Evolutionary conservation across 2,329 filamentous ascomycete species (phyloP), one percentile per base, ranked within the genome.

Genomic region (Epicoccum sorghinum): DNA sequence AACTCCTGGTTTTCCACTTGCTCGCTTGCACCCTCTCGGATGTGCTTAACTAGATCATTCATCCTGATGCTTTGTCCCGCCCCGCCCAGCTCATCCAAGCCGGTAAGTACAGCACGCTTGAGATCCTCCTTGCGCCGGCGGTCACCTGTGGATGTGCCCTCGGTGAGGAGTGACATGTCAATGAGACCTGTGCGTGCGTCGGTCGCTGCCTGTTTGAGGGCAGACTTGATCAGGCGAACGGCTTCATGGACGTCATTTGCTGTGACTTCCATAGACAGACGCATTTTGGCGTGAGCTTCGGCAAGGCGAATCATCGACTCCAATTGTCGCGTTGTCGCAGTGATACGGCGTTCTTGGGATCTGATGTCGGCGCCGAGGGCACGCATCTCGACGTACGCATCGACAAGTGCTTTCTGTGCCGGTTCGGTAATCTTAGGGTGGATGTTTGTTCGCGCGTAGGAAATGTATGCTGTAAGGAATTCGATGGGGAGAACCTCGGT

Each of bases 211-310:
- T 96, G 96, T 82, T 98, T 98, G 70, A 99, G 86, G 1, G 96
- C 95, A 0, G 88, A 90, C 69, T 93, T 91, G 76, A 99, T 99
- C 37, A 99, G 82, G 9, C 95, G 89, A 41, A 96, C 91, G 0
- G 95, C 93, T 78, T 99, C 95, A 44, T 86, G 79, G 5, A 99
- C 96, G 68, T 99, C 96, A 43, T 84, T 83, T 25, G 83, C 85
- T 0, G 90, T 92, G 37, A 99, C 95, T 12, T 82, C 84, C 3
- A 81, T 74, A 0, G 89, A 86, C 4, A 99, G 84, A 4, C 95
- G 89, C 96, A 99, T 99, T 77, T 97, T 97, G 44, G 95, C 96
- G 76, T 99, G 96, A 0, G 93, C 95, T 79, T 99, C 95, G 1
- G 93, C 80, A 3, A 99, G 88, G 58, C 95, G 93, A 71, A 99